Conservation (phyloP, 805 yeast genomes). For the Candida xyloterini region DNA sequence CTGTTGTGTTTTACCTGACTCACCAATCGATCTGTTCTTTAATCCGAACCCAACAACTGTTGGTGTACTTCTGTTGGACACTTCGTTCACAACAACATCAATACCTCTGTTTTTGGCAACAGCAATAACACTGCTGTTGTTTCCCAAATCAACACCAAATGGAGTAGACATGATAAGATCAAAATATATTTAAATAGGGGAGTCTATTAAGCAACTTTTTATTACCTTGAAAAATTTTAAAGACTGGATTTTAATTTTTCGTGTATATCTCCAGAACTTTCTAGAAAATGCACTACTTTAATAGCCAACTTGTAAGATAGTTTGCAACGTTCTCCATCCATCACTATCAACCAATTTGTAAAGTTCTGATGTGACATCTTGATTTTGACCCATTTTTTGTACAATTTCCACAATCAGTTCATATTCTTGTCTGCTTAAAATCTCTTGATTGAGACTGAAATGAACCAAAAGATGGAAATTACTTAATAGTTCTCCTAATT, state of each 20-base stretch:
- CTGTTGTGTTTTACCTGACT: slow-evolving; percentile 93
- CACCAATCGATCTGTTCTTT: slow-evolving; percentile 91
- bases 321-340: slow-evolving; percentile 80
- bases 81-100: slow-evolving; percentile 97
- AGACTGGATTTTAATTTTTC: slow-evolving; percentile 6
- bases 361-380: slow-evolving; percentile 29
- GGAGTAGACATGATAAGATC: slow-evolving; percentile 74
- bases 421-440: slow-evolving; percentile 57
- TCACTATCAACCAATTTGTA: slow-evolving; percentile 55
- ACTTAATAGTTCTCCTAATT: slow-evolving; percentile 32
- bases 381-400: slow-evolving; percentile 36
- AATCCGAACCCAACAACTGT: slow-evolving; percentile 81
- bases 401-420: slow-evolving; percentile 48
- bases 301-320: slow-evolving; percentile 37
- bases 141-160: slow-evolving; percentile 98
- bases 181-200: slow-evolving; percentile 1
- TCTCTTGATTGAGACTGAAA: slow-evolving; percentile 47
- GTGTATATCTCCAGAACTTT: slow-evolving; percentile 15
- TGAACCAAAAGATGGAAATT: slow-evolving; percentile 78
- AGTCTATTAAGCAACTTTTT: slow-evolving; percentile 8
- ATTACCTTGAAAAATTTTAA: slow-evolving; percentile 16
- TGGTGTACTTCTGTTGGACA: slow-evolving; percentile 96
- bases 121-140: slow-evolving; percentile 88
- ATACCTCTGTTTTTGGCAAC: slow-evolving; percentile 98
- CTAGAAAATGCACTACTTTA: slow-evolving; percentile 17